Evolutionary conservation across 495 filamentous ascomycete genomes (phyloP).

Genomic region (Tuber indicum): DNA sequence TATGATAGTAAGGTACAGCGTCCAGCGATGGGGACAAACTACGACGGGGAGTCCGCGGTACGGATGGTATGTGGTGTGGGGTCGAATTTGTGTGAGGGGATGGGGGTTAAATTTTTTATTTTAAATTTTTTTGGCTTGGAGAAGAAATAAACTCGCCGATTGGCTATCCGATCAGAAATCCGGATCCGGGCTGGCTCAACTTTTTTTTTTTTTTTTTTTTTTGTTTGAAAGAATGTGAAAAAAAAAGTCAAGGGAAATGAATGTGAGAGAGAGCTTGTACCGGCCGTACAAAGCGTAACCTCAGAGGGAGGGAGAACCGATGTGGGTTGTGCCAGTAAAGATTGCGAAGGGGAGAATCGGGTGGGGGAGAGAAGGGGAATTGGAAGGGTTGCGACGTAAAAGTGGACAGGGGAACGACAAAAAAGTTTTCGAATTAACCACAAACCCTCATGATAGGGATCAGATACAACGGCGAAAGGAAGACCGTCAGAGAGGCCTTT

Average conservation of each 20-base stretch:
- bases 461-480: neutral
- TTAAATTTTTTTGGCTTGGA: too few relatives aligned
- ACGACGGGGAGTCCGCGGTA: neutral
- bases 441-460: neutral
- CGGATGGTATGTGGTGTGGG: neutral
- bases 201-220: neutral
- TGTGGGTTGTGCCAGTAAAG: neutral
- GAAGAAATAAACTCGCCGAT: neutral
- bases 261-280: neutral
- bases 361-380: conserved; percentile 13
- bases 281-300: neutral
- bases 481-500: neutral
- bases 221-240: neutral
- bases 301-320: neutral
- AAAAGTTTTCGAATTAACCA: neutral
- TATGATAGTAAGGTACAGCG: conserved; percentile 2
- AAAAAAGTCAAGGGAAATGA: neutral
- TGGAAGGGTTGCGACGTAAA: conserved; percentile 1
- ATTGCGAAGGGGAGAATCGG: neutral
- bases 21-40: conserved; percentile 3
- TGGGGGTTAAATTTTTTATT: neutral
- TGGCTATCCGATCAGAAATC: neutral
- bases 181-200: neutral
- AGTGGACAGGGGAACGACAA: neutral
- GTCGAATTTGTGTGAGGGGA: neutral